Evolutionary conservation across 2,329 filamentous ascomycete genomes (phyloP).

Genomic region (Raffaelea arxii): DNA sequence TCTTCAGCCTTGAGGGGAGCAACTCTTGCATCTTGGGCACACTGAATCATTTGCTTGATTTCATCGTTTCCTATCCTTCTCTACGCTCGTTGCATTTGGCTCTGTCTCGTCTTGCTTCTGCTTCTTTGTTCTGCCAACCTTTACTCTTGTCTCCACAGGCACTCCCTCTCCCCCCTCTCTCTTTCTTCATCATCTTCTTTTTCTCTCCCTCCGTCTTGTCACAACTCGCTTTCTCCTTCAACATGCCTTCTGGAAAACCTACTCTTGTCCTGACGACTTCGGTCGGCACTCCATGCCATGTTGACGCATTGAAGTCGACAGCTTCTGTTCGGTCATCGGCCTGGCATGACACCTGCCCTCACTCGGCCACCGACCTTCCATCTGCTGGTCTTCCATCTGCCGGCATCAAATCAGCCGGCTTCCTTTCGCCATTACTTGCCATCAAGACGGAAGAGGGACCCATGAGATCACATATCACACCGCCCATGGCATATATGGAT

Average conservation of each 20-base stretch:
- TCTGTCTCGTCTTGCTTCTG: conserved; percentile 3
- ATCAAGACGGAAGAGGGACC: conserved; percentile 60
- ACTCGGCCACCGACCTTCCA: conserved; percentile 30
- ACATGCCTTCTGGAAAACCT: conserved; percentile 44
- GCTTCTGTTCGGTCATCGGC: conserved; percentile 48
- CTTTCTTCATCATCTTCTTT: conserved; percentile 7
- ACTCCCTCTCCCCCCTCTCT: background rate
- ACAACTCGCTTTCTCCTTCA: conserved; percentile 16
- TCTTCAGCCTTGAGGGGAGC: no score
- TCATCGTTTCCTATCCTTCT: conserved; percentile 9
- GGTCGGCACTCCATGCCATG: conserved; percentile 50
- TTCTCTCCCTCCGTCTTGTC: conserved; percentile 2
- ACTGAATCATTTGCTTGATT: conserved; percentile 37
- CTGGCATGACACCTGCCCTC: conserved; percentile 27
- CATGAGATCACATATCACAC: conserved; percentile 78
- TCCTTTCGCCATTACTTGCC: conserved; percentile 31
- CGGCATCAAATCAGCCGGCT: conserved; percentile 26
- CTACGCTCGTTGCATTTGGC: background rate
- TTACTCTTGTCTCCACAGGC: background rate
- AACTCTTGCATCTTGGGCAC: conserved; percentile 17
- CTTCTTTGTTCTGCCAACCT: no score
- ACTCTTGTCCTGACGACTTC: conserved; percentile 51
- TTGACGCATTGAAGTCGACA: conserved; percentile 20
- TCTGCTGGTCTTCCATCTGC: conserved; percentile 28
- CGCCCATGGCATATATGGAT: conserved; percentile 81